Percentiles rank a stretch among this genome's conserved stretches.
Conservation (phyloP, 192 early-diverging fungal genomes). For the Mortierella hygrophila region DNA sequence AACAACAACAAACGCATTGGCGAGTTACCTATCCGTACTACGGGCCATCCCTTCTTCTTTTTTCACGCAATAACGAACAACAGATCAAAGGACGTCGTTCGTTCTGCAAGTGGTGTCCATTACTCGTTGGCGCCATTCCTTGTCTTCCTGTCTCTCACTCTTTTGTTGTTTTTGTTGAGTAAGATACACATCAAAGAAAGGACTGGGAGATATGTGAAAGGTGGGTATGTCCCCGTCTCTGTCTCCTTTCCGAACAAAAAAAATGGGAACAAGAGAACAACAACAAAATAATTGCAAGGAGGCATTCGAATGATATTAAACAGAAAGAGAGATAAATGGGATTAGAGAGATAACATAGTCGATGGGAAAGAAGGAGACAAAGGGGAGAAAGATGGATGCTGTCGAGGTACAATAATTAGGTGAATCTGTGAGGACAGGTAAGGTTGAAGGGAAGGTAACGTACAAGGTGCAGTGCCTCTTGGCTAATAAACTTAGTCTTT, state of each 20-base stretch:
- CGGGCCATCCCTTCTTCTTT: neutral
- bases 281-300: neutral
- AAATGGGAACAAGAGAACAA: neutral
- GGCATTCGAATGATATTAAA: conserved; percentile 10
- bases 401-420: neutral
- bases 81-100: neutral
- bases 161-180: neutral
- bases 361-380: neutral
- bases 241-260: neutral
- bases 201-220: neutral
- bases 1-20: neutral
- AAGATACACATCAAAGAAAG: neutral
- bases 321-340: neutral
- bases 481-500: neutral
- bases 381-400: neutral
- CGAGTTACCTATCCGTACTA: neutral
- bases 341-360: neutral
- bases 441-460: neutral
- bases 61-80: neutral
- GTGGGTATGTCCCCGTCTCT: neutral
- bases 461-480: neutral
- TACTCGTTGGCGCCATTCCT: neutral
- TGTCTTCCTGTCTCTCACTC: neutral
- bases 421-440: neutral
- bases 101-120: neutral